Percentiles rank a stretch among this genome's conserved stretches.
Evolutionary conservation across 305 asterid species (phyloP).

Genomic region (Solanum hybrid): DNA sequence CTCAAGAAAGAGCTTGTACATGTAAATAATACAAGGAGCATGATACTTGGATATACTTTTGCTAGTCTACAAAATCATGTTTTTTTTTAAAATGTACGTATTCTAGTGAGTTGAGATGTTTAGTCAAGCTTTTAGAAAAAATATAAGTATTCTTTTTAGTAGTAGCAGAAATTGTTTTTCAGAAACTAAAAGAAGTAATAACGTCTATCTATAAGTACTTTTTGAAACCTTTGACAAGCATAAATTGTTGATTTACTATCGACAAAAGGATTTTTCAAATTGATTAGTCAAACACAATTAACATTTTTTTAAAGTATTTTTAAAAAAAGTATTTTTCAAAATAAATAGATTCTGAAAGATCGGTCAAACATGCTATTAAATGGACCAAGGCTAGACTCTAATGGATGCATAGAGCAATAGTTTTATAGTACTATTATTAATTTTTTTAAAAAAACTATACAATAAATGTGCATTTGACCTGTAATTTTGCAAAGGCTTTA

Average conservation of each 20-base stretch:
- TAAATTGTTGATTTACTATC: neutral
- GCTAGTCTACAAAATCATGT: neutral
- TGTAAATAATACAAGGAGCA: neutral
- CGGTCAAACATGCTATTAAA: neutral
- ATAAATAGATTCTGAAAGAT: neutral
- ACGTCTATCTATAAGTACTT: neutral
- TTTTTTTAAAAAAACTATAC: neutral
- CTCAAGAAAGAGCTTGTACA: neutral
- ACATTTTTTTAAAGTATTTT: too few relatives aligned
- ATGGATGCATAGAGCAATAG: neutral
- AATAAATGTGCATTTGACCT: conserved; percentile 17
- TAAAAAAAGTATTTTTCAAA: too few relatives aligned
- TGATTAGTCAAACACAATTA: neutral
- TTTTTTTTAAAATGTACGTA: neutral
- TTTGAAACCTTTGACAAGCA: neutral
- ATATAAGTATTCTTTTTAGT: neutral
- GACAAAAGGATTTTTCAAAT: neutral
- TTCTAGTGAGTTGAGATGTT: neutral
- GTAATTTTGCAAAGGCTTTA: conserved; percentile 58
- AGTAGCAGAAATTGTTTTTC: neutral
- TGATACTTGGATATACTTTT: neutral
- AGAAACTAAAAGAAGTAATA: neutral
- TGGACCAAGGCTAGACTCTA: neutral
- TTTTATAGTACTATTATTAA: neutral
- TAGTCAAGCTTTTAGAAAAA: neutral